phyloP scores from a whole-genome alignment of 2,329 filamentous ascomycete genomes.

The Colletotrichum aenigma region DNA sequence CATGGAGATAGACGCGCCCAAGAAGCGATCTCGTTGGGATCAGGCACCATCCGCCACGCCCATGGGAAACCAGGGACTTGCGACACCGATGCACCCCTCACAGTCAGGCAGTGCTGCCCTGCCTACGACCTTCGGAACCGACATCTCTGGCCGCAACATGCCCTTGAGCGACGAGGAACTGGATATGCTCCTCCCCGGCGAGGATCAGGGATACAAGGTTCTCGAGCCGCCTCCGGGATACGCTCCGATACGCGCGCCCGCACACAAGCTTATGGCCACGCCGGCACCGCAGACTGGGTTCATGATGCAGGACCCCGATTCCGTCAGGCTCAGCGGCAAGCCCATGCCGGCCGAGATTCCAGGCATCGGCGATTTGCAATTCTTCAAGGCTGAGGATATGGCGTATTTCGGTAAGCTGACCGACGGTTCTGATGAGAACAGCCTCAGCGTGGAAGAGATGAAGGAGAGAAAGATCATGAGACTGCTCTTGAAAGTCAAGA shows the following conservation, averaged over 20 bases:
- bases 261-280: slow-evolving; percentile 76
- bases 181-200: slow-evolving; percentile 85
- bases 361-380: slow-evolving; percentile 93
- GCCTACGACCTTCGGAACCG: slow-evolving; percentile 76
- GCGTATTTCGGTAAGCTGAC: slow-evolving; percentile 97
- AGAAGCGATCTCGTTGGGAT: slow-evolving; percentile 89
- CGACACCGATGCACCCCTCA: slow-evolving; percentile 77
- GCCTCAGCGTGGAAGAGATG: slow-evolving; percentile 89
- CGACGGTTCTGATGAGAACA: slow-evolving; percentile 90
- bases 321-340: slow-evolving; percentile 81
- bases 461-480: slow-evolving; percentile 99
- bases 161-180: slow-evolving; percentile 92
- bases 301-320: slow-evolving; percentile 96
- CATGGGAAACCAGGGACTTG: slow-evolving; percentile 74
- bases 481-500: slow-evolving; percentile 96
- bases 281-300: slow-evolving; percentile 82
- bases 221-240: slow-evolving; percentile 91
- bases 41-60: slow-evolving; percentile 84
- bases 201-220: slow-evolving; percentile 90
- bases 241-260: slow-evolving; percentile 77
- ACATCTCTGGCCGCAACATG: slow-evolving; percentile 79
- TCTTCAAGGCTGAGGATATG: slow-evolving; percentile 99
- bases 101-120: slow-evolving; percentile 57
- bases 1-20: slow-evolving; percentile 62
- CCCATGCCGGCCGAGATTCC: slow-evolving; percentile 95